Conservation (phyloP, 495 filamentous ascomycete species). For the Aspergillus wentii region DNA sequence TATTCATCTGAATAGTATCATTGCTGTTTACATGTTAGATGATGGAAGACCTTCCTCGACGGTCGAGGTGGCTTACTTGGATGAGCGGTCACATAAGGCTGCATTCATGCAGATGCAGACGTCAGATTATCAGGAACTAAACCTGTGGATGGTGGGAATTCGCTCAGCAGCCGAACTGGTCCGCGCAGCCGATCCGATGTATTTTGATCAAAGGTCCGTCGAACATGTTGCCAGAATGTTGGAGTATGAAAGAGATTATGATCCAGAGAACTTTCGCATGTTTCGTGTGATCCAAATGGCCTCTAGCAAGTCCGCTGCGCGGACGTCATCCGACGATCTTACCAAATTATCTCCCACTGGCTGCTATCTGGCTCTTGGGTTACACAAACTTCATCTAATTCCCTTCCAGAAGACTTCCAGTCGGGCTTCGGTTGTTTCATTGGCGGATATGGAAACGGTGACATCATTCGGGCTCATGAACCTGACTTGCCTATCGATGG, state of each 20-base stretch:
- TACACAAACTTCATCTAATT: slow-evolving; percentile 77
- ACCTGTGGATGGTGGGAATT: slow-evolving; percentile 70
- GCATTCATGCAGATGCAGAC: slow-evolving; percentile 66
- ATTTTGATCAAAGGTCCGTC: slow-evolving; percentile 55
- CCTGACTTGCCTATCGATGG: slow-evolving; percentile 61
- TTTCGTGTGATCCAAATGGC: slow-evolving; percentile 79
- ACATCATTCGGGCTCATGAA: slow-evolving; percentile 71
- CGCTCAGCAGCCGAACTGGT: slow-evolving; percentile 53
- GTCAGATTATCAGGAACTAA: slow-evolving; percentile 64
- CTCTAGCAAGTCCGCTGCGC: slow-evolving; percentile 23
- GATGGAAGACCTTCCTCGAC: slow-evolving; percentile 73
- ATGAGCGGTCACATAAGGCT: slow-evolving; percentile 62
- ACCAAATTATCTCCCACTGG: slow-evolving; percentile 66
- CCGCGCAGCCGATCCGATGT: slow-evolving; percentile 46
- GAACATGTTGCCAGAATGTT: slow-evolving; percentile 62
- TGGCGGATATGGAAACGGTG: slow-evolving; percentile 43
- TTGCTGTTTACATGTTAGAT: slow-evolving; percentile 75
- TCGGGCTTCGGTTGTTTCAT: slow-evolving; percentile 50
- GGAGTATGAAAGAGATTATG: slow-evolving; percentile 65
- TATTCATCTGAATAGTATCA: slow-evolving; percentile 67
- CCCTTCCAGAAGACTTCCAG: slow-evolving; percentile 60
- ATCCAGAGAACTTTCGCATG: slow-evolving; percentile 66
- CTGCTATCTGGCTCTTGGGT: slow-evolving; percentile 82
- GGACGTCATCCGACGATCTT: slow-evolving; percentile 71
- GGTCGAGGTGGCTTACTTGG: slow-evolving; percentile 71